Conservation (phyloP, 176 grass and related monocot species). For the Cocos nucifera region DNA sequence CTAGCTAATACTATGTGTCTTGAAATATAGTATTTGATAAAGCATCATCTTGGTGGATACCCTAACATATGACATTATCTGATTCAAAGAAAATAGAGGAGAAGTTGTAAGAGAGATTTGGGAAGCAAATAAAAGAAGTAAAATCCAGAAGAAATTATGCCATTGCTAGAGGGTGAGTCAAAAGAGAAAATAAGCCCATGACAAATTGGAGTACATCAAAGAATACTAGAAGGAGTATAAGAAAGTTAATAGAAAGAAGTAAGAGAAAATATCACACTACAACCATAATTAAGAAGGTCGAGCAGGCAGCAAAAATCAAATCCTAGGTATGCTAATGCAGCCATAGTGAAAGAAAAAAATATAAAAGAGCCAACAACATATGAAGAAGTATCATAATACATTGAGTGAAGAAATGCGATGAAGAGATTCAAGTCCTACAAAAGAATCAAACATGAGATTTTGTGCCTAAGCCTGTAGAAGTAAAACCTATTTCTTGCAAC, state of each 20-base stretch:
- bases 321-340: not conserved
- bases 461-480: too few species aligned
- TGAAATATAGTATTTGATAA: not conserved
- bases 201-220: too few species aligned
- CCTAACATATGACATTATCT: not conserved
- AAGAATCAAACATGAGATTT: too few species aligned
- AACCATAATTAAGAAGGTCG: not conserved
- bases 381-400: too few species aligned
- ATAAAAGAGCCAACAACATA: too few species aligned
- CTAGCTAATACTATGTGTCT: not conserved
- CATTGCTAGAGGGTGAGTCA: too few species aligned
- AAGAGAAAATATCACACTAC: not conserved
- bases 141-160: too few species aligned
- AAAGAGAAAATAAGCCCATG: too few species aligned
- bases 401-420: too few species aligned
- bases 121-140: too few species aligned
- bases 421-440: too few species aligned
- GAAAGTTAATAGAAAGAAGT: not conserved
- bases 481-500: too few species aligned
- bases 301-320: not conserved
- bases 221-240: not conserved
- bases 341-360: not conserved
- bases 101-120: not conserved
- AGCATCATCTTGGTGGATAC: not conserved
- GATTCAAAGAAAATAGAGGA: not conserved